phyloP scores from a whole-genome alignment of 768 basidiomycete genomes.

The Lentinula sp. region DNA sequence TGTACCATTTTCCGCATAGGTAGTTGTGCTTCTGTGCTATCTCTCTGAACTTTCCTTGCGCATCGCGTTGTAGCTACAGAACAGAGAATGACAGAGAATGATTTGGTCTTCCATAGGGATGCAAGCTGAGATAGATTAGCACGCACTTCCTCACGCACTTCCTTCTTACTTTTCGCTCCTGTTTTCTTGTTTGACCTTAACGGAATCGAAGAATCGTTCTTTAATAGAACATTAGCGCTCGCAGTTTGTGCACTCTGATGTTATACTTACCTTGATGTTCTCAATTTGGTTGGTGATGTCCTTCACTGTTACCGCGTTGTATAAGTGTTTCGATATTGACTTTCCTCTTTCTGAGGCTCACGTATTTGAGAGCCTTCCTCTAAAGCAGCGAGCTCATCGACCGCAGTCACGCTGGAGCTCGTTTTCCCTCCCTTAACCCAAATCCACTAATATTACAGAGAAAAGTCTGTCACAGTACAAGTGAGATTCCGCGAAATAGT shows the following conservation, averaged over 20 bases:
- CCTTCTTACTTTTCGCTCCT: slow-evolving; percentile 69
- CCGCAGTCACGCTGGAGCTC: slow-evolving; percentile 15
- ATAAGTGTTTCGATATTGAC: not conserved
- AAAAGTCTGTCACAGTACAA: not conserved
- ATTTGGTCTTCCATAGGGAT: not conserved
- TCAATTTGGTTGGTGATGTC: slow-evolving; percentile 53
- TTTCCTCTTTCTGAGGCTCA: not conserved
- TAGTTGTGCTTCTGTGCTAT: slow-evolving; percentile 51
- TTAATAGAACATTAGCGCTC: not conserved
- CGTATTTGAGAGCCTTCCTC: slow-evolving; percentile 34
- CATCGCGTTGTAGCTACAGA: slow-evolving; percentile 51
- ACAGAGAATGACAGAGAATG: too few relatives aligned
- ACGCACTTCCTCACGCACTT: slow-evolving; percentile 60
- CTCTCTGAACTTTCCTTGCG: slow-evolving; percentile 49
- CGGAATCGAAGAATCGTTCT: slow-evolving; percentile 67
- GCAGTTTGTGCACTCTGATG: not conserved
- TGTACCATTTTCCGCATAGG: slow-evolving; percentile 66
- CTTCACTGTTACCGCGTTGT: slow-evolving; percentile 34
- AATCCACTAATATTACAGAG: slow-evolving; percentile 46
- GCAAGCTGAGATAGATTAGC: not conserved
- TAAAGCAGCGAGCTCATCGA: slow-evolving; percentile 10
- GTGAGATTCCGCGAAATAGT: not conserved
- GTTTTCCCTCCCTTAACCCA: slow-evolving; percentile 37
- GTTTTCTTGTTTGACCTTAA: slow-evolving; percentile 65
- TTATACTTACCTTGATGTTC: slow-evolving; percentile 44